phyloP scores from a whole-genome alignment of 345 rosid species.

The Anacardium occidentale region DNA sequence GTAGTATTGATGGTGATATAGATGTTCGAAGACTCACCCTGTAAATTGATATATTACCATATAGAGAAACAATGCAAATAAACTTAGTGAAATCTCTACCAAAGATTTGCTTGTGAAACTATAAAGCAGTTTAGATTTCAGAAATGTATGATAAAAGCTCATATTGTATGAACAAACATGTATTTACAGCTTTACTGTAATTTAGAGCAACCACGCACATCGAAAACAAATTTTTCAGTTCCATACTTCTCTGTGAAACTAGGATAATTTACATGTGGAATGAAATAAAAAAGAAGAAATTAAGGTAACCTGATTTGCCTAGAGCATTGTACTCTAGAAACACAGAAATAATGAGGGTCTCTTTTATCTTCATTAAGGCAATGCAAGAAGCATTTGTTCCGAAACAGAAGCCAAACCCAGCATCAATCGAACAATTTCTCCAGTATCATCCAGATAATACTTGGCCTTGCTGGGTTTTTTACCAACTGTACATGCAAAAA shows the following conservation, averaged over 20 bases:
- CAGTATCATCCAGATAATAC: constrained; percentile 77
- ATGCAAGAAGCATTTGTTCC: constrained; percentile 33
- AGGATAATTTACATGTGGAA: constrained; percentile 21
- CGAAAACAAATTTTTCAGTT: neutral
- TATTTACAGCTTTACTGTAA: constrained; percentile 32
- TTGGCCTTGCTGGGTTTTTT: constrained; percentile 86
- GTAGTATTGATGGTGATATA: too few species aligned
- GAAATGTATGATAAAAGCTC: neutral
- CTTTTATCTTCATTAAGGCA: neutral
- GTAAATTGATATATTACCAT: too few species aligned
- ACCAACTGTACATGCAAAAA: constrained; percentile 80
- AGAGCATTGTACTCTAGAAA: neutral
- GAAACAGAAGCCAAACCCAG: constrained; percentile 82
- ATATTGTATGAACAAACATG: constrained; percentile 11
- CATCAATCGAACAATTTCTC: constrained; percentile 73
- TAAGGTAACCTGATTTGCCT: neutral
- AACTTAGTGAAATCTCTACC: too few species aligned
- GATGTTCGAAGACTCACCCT: too few species aligned
- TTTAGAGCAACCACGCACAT: neutral
- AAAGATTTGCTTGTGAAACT: too few species aligned
- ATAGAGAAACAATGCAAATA: too few species aligned
- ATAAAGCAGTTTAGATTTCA: too few species aligned
- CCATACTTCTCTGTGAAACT: constrained; percentile 4
- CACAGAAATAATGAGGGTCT: neutral
- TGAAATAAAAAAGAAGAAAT: constrained; percentile 6